Base-by-base conservation (phyloP, 371 early-diverging fungal species). In the Rhizomucor pusillus region DNA sequence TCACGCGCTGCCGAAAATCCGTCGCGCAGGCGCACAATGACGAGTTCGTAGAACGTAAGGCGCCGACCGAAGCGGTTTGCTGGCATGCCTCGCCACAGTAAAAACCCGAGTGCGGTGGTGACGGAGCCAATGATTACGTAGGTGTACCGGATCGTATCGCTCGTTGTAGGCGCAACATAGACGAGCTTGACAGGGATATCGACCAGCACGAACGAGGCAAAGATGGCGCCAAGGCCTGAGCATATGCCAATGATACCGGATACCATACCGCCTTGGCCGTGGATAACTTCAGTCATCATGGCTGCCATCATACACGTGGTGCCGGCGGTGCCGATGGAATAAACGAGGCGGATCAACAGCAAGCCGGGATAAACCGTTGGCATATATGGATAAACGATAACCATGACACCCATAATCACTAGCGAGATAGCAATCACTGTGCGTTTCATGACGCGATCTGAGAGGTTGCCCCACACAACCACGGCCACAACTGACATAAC, bases 271-370 rank as follows among this genome's bases (percentile, higher is more conserved):
- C 79, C 75, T 33, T 74, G 67, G 0, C 73, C 71, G 24, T 75
- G 69, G 1, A 76, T 71, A 1, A 76, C 65, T 60, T 84, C 83
- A 18, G 77, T 67, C 50, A 83, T 57, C 34, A 77, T 68, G 11
- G 79, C 83, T 1, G 82, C 76, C 75, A 87, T 75, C 93, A 92
- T 91, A 20, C 84, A 63, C 3, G 82, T 80, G 5, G 78, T 67
- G 0, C 87, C 88, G 9, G 90, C 75, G 3, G 88, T 81, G 10
- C 93, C 93, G 14, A 88, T 43, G 0, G 87, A 61, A 34, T 85
- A 89, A 9, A 86, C 37, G 2, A 85, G 59, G 14, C 80, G 65
- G 10, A 72, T 45, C 9, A 84, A 47, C n/a, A 89, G 44, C 52
- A 87, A 60, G 13, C 63, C 59, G 2, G 85, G 85, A 52, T 80